Evolutionary conservation across 257 asterid genomes (phyloP).

Genomic region (Capsicum baccatum): DNA sequence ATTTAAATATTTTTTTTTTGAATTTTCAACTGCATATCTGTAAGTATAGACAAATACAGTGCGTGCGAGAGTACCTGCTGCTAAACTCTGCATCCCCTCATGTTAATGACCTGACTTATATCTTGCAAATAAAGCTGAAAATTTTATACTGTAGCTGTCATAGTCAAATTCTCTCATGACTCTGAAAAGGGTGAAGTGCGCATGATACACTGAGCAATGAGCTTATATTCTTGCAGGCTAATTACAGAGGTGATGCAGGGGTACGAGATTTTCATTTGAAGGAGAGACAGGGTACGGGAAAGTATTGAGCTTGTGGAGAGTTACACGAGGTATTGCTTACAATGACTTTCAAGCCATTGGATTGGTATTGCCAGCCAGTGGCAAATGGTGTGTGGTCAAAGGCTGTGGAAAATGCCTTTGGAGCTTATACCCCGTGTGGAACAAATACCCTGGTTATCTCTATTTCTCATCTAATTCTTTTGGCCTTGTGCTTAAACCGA

Average conservation of each 20-base stretch:
- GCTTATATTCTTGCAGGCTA: conserved; percentile 8
- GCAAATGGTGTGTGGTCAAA: conserved; percentile 73
- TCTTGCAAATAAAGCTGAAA: not conserved
- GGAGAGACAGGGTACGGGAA: not conserved
- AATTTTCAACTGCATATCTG: not conserved
- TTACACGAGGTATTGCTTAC: conserved; percentile 31
- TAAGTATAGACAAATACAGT: not conserved
- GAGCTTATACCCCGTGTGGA: conserved; percentile 88
- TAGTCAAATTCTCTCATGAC: not conserved
- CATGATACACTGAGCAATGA: not conserved
- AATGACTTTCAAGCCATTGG: conserved; percentile 79
- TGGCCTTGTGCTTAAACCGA: conserved; percentile 69
- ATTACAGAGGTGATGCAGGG: not conserved
- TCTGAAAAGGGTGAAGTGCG: not conserved
- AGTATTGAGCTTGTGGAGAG: conserved; percentile 33
- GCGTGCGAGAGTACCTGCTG: not conserved
- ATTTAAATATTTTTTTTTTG: not conserved
- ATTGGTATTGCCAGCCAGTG: conserved; percentile 82
- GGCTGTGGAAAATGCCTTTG: conserved; percentile 81
- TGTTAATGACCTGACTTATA: not conserved
- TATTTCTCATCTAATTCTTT: conserved; percentile 65
- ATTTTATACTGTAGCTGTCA: not conserved
- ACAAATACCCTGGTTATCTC: conserved; percentile 72
- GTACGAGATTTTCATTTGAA: not conserved
- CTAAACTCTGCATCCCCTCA: not conserved